phyloP scores from a whole-genome alignment of 73 alveolate species.

The Paramecium bursaria region DNA sequence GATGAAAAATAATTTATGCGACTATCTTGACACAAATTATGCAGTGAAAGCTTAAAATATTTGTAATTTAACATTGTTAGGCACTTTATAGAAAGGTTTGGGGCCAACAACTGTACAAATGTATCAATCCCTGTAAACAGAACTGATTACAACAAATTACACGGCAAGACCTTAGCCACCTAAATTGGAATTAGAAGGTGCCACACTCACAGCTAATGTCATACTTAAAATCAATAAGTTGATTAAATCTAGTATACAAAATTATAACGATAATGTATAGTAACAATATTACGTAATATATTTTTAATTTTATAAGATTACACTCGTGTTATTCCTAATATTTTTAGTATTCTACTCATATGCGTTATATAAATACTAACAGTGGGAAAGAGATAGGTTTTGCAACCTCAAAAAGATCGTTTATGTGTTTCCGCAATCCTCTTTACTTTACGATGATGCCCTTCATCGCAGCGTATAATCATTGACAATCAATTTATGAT shows the following conservation, averaged over 20 bases:
- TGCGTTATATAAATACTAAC: too few species aligned
- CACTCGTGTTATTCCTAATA: too few species aligned
- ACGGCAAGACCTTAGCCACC: conserved; percentile 6
- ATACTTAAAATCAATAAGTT: not conserved
- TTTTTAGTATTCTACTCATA: too few species aligned
- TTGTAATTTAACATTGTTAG: conserved; percentile 26
- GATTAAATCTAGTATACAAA: not conserved
- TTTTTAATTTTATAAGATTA: not conserved
- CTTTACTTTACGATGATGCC: too few species aligned
- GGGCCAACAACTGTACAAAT: not conserved
- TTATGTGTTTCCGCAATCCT: too few species aligned
- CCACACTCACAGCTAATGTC: conserved; percentile 9
- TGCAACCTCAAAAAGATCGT: too few species aligned
- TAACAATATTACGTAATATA: not conserved
- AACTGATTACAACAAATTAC: conserved; percentile 1
- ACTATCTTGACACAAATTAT: not conserved
- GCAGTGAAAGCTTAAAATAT: not conserved
- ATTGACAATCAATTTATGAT: too few species aligned
- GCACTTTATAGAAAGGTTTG: conserved; percentile 3
- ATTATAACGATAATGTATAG: not conserved
- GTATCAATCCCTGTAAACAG: not conserved
- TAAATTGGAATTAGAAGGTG: conserved; percentile 11
- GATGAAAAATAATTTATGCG: conserved; percentile 34
- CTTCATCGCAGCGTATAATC: too few species aligned
- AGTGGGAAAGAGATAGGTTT: too few species aligned